Evolutionary conservation across 2,329 filamentous ascomycete genomes (phyloP).

Genomic region (Exophiala sp.): DNA sequence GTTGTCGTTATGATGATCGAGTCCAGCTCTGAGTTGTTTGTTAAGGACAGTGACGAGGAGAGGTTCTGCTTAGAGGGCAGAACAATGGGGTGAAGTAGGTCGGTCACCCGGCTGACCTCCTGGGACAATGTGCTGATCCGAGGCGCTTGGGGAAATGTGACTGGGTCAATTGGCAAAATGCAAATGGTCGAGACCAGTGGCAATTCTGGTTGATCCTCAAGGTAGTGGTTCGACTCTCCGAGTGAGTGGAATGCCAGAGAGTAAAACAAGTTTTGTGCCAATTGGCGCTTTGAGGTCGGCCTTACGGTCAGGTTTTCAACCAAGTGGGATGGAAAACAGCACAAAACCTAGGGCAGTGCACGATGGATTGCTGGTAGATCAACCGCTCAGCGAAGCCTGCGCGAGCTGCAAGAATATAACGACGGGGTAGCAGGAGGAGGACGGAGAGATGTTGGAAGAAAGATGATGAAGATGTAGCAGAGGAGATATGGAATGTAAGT

Average conservation of each 20-base stretch:
- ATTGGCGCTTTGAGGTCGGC: constrained; percentile 24
- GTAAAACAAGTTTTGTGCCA: constrained; percentile 22
- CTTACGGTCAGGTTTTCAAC: constrained; percentile 11
- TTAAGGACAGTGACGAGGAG: constrained; percentile 9
- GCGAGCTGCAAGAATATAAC: constrained; percentile 23
- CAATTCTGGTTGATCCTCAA: neutral
- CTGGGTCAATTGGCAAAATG: constrained; percentile 8
- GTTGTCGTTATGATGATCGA: constrained; percentile 16
- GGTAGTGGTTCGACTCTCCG: constrained; percentile 5
- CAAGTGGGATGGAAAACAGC: constrained; percentile 8
- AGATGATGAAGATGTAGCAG: constrained; percentile 6
- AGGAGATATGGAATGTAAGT: constrained; percentile 11
- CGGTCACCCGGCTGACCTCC: constrained; percentile 19
- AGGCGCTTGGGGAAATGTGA: constrained; percentile 17
- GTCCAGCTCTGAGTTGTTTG: constrained; percentile 23
- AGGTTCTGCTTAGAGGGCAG: constrained; percentile 4
- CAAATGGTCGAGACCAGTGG: constrained; percentile 7
- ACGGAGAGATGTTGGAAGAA: constrained; percentile 3
- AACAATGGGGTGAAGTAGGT: constrained; percentile 10
- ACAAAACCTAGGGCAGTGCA: constrained; percentile 1
- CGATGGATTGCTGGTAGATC: constrained; percentile 5
- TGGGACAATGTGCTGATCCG: constrained; percentile 6
- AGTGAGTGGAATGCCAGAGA: constrained; percentile 3
- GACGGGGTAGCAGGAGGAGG: neutral
- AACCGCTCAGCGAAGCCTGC: constrained; percentile 29